Base-by-base conservation (phyloP, 331 rosid species). In the Prunus yedoensis region DNA sequence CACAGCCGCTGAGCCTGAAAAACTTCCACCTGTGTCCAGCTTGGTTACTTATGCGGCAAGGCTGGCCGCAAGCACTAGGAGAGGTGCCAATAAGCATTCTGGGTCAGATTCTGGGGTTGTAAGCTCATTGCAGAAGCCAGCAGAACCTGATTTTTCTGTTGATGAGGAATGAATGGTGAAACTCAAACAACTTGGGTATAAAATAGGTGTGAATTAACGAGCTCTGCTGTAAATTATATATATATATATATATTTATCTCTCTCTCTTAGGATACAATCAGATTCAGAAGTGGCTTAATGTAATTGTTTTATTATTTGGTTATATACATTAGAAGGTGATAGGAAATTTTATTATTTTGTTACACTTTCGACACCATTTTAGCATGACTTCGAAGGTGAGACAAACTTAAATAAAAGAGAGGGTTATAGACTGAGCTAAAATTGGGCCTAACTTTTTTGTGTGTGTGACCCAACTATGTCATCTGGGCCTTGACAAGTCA, bases 91-190 rank as follows among this genome's bases (percentile, higher is more conserved):
- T 35, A 71, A 72, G 71, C 84, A 78, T 76, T 80, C 88, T 53
- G 83, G 73, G 54, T 78, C 90, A 6, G 78, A 59, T 75, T 86
- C 93, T 69, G 90, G 85, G 18, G 87, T 69, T 2, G 90, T 84
- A 1, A 84, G 82, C 71, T 80, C 92, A 49, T 79, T 89, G 87
- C 91, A 78, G 74, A 93, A 93, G 80, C 98, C 98, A 17, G 83
- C 85, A 25, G 96, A 93, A 71, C 97, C 97, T 0, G 92, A 89
- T 57, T 93, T 93, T 75, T 85, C 83, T 16, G 85, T 88, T 20
- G 89, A 82, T 28, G 90, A 91, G 77, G 76, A 56, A 74, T 74
- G 61, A 75, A 51, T 10, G 43, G 32, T 41, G 68, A 57, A 45
- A 14, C 28, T 35, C 32, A 68, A 28, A 3, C 51, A 68, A n/a